phyloP scores from a whole-genome alignment of 345 rosid species.

The Citrus unshiu region DNA sequence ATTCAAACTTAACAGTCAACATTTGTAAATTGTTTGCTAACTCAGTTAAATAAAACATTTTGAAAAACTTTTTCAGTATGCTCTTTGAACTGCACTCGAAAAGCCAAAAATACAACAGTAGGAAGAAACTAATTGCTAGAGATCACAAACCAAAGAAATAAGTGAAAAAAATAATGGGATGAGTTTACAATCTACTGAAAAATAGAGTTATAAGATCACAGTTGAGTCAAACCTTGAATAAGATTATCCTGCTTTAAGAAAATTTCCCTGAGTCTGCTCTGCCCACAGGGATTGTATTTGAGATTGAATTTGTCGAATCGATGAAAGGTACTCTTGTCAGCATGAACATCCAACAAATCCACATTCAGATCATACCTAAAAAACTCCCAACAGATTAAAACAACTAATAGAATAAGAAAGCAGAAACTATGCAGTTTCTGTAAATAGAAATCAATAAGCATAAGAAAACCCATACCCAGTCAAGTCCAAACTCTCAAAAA shows the following conservation, averaged over 20 bases:
- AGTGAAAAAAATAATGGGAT: neutral
- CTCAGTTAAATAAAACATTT: neutral
- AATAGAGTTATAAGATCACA: neutral
- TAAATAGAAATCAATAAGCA: neutral
- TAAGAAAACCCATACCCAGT: conserved; percentile 30
- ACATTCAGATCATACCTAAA: conserved; percentile 52
- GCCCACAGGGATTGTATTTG: conserved; percentile 59
- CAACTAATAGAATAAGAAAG: neutral
- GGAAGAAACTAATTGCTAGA: neutral
- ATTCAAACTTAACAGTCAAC: conserved; percentile 13
- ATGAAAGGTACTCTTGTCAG: conserved; percentile 54
- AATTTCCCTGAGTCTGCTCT: conserved; percentile 57
- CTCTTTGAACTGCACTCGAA: neutral
- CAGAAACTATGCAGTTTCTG: neutral
- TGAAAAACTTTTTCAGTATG: neutral
- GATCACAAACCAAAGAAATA: neutral
- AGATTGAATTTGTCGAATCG: conserved; percentile 59
- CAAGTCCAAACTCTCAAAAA: conserved; percentile 54
- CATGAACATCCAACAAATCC: conserved; percentile 56
- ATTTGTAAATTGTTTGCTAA: neutral
- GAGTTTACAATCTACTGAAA: neutral
- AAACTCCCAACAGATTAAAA: conserved; percentile 3
- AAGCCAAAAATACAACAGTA: neutral
- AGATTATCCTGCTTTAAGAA: conserved; percentile 59
- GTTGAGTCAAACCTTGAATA: conserved; percentile 38